Evolutionary conservation across 2,329 filamentous ascomycete genomes (phyloP), one percentile per base, ranked within the genome.

Genomic region (Phialophora verrucosa): DNA sequence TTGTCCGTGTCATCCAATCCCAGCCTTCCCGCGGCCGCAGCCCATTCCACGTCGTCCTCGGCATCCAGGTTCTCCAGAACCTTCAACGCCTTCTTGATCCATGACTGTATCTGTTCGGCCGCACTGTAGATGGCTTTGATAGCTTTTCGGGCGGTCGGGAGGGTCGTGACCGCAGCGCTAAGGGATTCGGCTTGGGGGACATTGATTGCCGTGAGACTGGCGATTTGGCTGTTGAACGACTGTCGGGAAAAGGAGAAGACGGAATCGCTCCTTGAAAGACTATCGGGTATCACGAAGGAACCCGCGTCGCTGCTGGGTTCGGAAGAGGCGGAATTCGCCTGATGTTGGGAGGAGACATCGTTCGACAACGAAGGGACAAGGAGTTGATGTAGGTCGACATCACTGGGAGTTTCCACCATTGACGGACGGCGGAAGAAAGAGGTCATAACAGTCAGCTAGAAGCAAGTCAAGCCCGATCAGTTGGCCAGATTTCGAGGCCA

Each of bases 21-120:
- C 66, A 83, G 78, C 67, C 82, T 76, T 32, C 95, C 95, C 60
- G 92, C 95, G 1, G 93, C 94, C 1, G 95, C 87, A 8, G 87
- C 93, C 95, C 95, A 99, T 78, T 98, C 94, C 17, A 98, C 93
- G 75, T 99, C 95, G 77, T 98, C 95, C 69, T 98, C 94, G 61
- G 93, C 93, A 76, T 98, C 93, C 50, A 99, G 82, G 4, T 93
- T 93, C 62, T 87, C 87, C 61, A 99, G 88, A 35, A 98, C 93
- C 73, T 96, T 92, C 0, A 90, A 90, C 0, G 94, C 94, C 77
- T 97, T 97, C 70, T 87, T 86, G 75, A 97, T 97, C 95, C 95
- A 99, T 74, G 90, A 90, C 69, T 90, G 87, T 71, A 99, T 98
- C 78, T 98, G 93, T 68, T 96, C 92, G 4, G 93, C 92, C 11